Conservation (phyloP, 2,329 filamentous ascomycete genomes). For the Neofusicoccum umdonicola region DNA sequence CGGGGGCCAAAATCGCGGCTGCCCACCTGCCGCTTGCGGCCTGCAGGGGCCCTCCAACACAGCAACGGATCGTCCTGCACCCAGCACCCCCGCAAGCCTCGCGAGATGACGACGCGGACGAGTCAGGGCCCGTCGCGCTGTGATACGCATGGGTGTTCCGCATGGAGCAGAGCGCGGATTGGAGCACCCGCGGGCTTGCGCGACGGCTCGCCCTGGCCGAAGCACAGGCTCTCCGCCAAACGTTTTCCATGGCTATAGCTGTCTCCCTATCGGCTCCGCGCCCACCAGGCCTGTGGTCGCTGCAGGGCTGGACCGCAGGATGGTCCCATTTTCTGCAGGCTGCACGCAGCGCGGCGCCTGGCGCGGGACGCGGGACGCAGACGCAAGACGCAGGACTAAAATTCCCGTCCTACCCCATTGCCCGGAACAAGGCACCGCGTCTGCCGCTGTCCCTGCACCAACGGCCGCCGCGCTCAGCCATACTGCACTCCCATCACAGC, state of each 20-base stretch:
- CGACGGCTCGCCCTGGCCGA: neutral
- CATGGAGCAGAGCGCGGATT: neutral
- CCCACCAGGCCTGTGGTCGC: no score
- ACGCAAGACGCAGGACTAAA: neutral
- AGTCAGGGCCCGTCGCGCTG: neutral
- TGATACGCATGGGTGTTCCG: neutral
- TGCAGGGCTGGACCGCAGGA: neutral
- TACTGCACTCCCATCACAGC: neutral
- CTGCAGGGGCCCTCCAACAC: neutral
- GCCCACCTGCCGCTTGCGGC: constrained; percentile 5
- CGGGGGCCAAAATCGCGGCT: neutral
- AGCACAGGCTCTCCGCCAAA: constrained; percentile 5
- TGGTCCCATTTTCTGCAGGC: neutral
- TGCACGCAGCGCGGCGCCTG: neutral
- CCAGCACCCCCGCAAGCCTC: neutral
- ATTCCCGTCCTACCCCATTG: neutral
- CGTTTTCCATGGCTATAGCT: constrained; percentile 1
- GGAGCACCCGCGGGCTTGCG: neutral
- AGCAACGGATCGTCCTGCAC: neutral
- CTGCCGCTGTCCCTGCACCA: neutral
- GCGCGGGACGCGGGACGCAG: neutral
- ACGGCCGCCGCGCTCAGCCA: neutral
- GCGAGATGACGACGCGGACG: constrained; percentile 2
- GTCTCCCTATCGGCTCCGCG: neutral
- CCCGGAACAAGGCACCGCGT: neutral